A percentile compares a stretch with the other conserved stretches of the same genome.
phyloP scores from a whole-genome alignment of 2,329 filamentous ascomycete species.

The Sclerotinia glacialis region DNA sequence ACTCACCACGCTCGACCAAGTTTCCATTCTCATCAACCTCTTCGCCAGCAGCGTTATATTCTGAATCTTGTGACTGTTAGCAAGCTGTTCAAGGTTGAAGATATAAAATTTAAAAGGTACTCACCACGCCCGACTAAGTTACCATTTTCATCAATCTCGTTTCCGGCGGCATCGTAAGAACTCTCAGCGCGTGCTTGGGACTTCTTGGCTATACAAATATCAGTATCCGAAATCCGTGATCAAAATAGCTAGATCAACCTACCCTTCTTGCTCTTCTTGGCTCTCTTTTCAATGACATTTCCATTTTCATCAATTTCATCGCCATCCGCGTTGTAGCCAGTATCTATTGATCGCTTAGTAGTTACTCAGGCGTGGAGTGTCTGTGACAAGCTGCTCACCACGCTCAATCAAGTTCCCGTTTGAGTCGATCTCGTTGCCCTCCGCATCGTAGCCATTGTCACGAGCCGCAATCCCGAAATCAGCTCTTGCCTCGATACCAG shows the following conservation, averaged over 20 bases:
- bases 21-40: not conserved
- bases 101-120: not conserved
- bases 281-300: too few relatives aligned
- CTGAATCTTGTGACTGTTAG: not conserved
- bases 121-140: not conserved
- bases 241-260: not conserved
- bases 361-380: not conserved
- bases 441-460: not conserved
- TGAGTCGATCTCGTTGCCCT: conserved; percentile 9
- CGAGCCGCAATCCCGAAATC: conserved; percentile 3
- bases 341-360: not conserved
- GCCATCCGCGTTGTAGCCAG: conserved; percentile 1
- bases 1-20: not conserved
- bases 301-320: not conserved
- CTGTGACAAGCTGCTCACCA: not conserved
- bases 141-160: conserved; percentile 21
- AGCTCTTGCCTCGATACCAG: conserved; percentile 12
- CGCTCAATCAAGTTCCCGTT: not conserved
- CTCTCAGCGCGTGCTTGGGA: not conserved
- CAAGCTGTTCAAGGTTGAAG: not conserved
- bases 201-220: not conserved
- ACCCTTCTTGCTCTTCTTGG: not conserved
- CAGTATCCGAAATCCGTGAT: not conserved
- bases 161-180: conserved; percentile 26
- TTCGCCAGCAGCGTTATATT: conserved; percentile 5